phyloP scores from a whole-genome alignment of 805 yeast species.

The Sporopachydermia lactativora region DNA sequence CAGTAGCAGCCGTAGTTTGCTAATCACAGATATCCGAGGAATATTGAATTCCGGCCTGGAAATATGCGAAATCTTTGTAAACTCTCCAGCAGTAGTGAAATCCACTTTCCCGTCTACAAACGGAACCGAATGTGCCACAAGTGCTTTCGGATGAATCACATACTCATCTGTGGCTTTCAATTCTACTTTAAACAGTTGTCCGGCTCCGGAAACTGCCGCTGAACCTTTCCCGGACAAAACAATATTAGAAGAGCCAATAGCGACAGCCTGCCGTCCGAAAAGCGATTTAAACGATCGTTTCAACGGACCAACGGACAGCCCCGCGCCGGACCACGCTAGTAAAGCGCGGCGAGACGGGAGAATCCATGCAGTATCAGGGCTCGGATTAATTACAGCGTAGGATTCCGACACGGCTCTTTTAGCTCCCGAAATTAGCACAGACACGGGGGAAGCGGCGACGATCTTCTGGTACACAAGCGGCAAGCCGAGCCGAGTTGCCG shows the following conservation, averaged over 20 bases:
- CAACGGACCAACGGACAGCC: constrained; percentile 15
- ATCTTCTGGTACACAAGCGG: constrained; percentile 21
- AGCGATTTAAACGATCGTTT: constrained; percentile 7
- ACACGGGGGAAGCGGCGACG: not conserved
- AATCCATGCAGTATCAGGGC: constrained; percentile 29
- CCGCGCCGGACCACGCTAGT: constrained; percentile 31
- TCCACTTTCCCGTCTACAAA: constrained; percentile 8
- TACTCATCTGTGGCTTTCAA: constrained; percentile 26
- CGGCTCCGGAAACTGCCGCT: constrained; percentile 27
- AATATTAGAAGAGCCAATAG: constrained; percentile 10
- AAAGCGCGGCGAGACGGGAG: constrained; percentile 24
- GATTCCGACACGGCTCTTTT: constrained; percentile 7
- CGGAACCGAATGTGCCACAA: constrained; percentile 27
- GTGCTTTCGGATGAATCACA: constrained; percentile 23
- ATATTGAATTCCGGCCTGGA: not conserved
- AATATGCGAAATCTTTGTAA: not conserved
- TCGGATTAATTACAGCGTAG: constrained; percentile 24
- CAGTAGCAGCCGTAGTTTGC: not conserved
- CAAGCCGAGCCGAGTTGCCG: constrained; percentile 10
- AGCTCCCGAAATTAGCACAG: not conserved
- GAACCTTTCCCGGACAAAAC: constrained; percentile 29
- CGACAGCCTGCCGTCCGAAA: not conserved
- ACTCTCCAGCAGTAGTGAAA: constrained; percentile 6
- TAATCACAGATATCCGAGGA: not conserved
- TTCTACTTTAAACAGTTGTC: constrained; percentile 24